A percentile compares a stretch with the other conserved stretches of the same genome.
phyloP scores from a whole-genome alignment of 106 monocot species.

The Dioscorea dumetorum region DNA sequence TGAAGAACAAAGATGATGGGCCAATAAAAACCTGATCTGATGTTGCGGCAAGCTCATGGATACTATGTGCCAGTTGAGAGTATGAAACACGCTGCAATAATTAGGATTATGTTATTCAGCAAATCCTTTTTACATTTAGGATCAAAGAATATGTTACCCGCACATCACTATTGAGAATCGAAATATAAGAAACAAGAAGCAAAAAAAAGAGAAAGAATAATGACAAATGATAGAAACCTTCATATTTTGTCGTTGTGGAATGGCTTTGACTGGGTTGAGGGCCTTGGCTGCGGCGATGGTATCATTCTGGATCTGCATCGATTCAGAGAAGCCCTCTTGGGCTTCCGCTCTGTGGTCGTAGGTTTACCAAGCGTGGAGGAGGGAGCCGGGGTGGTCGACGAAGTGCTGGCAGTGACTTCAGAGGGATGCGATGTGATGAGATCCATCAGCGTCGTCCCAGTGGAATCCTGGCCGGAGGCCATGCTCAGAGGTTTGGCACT shows the following conservation, averaged over 20 bases:
- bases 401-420: constrained; percentile 2
- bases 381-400: constrained; percentile 1
- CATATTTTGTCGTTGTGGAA: constrained; percentile 61
- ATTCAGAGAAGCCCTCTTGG: constrained; percentile 62
- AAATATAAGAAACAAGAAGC: no score
- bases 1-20: not conserved
- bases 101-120: no score
- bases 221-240: constrained; percentile 21
- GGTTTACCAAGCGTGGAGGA: constrained; percentile 64
- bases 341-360: constrained; percentile 49
- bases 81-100: constrained; percentile 74
- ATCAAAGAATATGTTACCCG: not conserved
- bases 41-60: constrained; percentile 85
- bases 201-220: not conserved
- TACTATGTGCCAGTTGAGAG: constrained; percentile 78
- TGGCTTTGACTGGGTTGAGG: constrained; percentile 67
- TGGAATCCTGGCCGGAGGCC: constrained; percentile 22
- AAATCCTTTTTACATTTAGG: not conserved
- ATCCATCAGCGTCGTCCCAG: constrained; percentile 19
- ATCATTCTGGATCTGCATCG: constrained; percentile 94
- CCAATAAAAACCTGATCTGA: constrained; percentile 71
- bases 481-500: constrained; percentile 6
- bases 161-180: no score
- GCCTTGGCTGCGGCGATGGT: constrained; percentile 93
- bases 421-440: constrained; percentile 66